Percentiles rank a stretch among this genome's conserved stretches.
phyloP scores from a whole-genome alignment of 148 eudicot species.

The Fagopyrum homotropicum region DNA sequence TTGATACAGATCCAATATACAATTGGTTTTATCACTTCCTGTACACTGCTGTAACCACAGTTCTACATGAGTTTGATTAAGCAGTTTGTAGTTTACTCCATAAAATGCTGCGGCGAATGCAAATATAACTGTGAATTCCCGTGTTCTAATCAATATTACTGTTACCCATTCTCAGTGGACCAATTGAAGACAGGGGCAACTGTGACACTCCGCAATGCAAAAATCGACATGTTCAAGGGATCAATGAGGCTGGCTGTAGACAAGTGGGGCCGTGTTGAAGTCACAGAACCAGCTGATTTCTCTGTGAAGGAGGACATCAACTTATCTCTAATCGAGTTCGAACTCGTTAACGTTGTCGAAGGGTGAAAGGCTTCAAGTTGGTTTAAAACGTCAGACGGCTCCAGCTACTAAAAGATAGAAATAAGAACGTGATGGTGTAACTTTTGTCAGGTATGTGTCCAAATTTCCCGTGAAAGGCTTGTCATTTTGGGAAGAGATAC shows the following conservation, averaged over 20 bases:
- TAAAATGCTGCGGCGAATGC: not conserved
- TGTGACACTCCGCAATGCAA: slow-evolving; percentile 55
- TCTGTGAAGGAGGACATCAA: slow-evolving; percentile 52
- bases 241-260: slow-evolving; percentile 72
- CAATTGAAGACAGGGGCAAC: slow-evolving; percentile 45
- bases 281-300: slow-evolving; percentile 36
- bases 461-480: not conserved
- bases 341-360: slow-evolving; percentile 49
- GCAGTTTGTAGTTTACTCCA: not conserved
- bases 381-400: not conserved
- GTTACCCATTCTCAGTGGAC: slow-evolving; percentile 29
- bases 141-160: not conserved
- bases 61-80: not conserved
- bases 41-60: not conserved
- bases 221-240: slow-evolving; percentile 67
- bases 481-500: not conserved
- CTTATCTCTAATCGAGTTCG: slow-evolving; percentile 52
- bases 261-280: slow-evolving; percentile 53
- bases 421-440: not conserved
- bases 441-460: not conserved
- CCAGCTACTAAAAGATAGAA: not conserved
- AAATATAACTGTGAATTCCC: not conserved
- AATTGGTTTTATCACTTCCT: not conserved
- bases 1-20: not conserved
- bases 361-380: slow-evolving; percentile 12